Conservation (phyloP, 192 early-diverging fungal genomes). For the Entomortierella chlamydospora region DNA sequence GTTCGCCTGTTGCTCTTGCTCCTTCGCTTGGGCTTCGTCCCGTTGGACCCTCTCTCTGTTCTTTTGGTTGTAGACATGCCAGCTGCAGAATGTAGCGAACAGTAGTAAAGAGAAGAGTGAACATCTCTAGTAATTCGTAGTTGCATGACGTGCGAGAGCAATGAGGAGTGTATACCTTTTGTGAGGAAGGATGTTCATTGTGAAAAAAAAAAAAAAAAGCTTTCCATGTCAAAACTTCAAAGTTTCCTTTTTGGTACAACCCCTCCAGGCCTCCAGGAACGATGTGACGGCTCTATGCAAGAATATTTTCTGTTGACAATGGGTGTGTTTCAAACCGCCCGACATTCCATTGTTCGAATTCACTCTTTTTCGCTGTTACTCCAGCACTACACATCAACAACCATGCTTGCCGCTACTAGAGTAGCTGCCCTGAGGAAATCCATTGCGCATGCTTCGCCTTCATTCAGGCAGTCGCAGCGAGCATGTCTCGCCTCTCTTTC, state of each 20-base stretch:
- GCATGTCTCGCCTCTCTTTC: conserved; percentile 33
- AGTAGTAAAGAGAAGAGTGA: not conserved
- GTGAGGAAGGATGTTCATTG: conserved; percentile 74
- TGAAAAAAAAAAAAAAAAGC: too few relatives aligned
- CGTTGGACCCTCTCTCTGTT: conserved; percentile 73
- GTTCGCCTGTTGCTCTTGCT: conserved; percentile 62
- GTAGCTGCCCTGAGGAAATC: conserved; percentile 23
- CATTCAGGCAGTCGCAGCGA: conserved; percentile 33
- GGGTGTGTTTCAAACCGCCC: not conserved
- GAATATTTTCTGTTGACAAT: not conserved
- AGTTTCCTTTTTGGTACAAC: conserved; percentile 5
- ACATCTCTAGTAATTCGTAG: not conserved
- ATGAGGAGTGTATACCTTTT: too few relatives aligned
- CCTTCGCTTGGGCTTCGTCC: conserved; percentile 77
- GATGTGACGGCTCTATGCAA: not conserved
- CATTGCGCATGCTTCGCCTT: not conserved
- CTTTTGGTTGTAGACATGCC: conserved; percentile 81
- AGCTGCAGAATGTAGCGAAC: conserved; percentile 54
- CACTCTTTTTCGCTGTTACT: not conserved
- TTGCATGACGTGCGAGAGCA: too few relatives aligned
- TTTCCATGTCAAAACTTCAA: too few relatives aligned
- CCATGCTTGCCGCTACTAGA: conserved; percentile 49
- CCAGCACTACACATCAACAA: not conserved
- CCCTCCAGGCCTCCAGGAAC: not conserved
- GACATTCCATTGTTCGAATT: not conserved